Conservation (phyloP, 2,329 filamentous ascomycete genomes). For the Exophiala bonariae region DNA sequence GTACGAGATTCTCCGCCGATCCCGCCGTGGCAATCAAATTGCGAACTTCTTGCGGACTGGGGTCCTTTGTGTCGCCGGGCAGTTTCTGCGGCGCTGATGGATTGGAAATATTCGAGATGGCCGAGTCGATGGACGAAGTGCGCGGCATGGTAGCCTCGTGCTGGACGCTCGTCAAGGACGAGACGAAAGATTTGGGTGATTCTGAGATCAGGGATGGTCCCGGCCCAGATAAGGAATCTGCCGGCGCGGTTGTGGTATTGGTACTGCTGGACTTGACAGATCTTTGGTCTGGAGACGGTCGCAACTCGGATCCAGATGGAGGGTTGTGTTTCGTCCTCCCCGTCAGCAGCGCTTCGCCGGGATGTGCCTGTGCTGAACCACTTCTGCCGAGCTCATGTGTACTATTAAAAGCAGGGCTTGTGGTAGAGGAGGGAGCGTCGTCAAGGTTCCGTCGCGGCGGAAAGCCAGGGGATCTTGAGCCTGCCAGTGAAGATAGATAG, state of each 20-base stretch:
- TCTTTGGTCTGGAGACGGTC: too few species aligned
- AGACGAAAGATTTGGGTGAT: conserved; percentile 13
- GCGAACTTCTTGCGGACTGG: conserved; percentile 72
- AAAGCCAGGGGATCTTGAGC: conserved; percentile 21
- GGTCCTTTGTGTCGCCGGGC: conserved; percentile 55
- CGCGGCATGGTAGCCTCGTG: conserved; percentile 52
- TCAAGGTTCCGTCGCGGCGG: too few species aligned
- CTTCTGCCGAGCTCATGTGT: too few species aligned
- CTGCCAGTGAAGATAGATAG: conserved; percentile 31
- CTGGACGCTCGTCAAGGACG: conserved; percentile 7
- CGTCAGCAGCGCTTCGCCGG: too few species aligned
- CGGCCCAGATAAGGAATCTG: too few species aligned
- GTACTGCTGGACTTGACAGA: too few species aligned
- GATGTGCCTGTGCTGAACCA: too few species aligned
- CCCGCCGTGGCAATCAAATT: conserved; percentile 80
- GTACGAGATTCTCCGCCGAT: conserved; percentile 83
- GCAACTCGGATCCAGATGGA: too few species aligned
- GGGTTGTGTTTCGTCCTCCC: too few species aligned
- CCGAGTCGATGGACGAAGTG: conserved; percentile 89
- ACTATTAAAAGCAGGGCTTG: too few species aligned
- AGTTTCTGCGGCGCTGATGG: conserved; percentile 60
- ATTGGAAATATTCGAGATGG: conserved; percentile 73
- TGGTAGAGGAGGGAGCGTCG: too few species aligned
- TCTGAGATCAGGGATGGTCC: background rate
- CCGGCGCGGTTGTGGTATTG: too few species aligned